phyloP scores from a whole-genome alignment of 306 rosid genomes.

The Trifolium dubium region DNA sequence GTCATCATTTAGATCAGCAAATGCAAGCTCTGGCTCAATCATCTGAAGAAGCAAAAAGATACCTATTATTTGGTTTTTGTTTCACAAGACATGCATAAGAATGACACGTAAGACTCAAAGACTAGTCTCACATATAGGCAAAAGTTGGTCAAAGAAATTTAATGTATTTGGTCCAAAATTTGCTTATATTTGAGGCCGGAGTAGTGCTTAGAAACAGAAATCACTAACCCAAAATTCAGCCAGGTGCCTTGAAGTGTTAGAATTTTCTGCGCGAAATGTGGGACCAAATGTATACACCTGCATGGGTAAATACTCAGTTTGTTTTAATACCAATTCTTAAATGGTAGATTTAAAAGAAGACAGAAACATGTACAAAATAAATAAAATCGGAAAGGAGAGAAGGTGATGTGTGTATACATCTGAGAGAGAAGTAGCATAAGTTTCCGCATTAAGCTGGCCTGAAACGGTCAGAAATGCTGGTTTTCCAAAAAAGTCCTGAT shows the following conservation, averaged over 20 bases:
- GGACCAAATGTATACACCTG: slow-evolving; percentile 99
- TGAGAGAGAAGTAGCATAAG: slow-evolving; percentile 96
- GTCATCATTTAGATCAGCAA: slow-evolving; percentile 95
- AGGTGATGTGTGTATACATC: slow-evolving; percentile 63
- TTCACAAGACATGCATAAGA: slow-evolving; percentile 23
- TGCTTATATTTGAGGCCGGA: too few relatives aligned
- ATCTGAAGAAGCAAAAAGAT: slow-evolving; percentile 57
- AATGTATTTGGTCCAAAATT: too few relatives aligned
- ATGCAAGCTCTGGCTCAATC: slow-evolving; percentile 98
- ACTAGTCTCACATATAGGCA: not conserved
- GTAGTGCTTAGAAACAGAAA: slow-evolving; percentile 33
- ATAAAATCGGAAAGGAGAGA: not conserved
- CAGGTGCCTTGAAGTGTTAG: slow-evolving; percentile 93
- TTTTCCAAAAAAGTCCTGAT: slow-evolving; percentile 90
- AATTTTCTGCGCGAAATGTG: slow-evolving; percentile 95
- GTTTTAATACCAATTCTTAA: slow-evolving; percentile 35
- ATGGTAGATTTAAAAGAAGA: slow-evolving; percentile 34
- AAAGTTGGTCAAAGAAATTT: too few relatives aligned
- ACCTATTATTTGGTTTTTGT: slow-evolving; percentile 12
- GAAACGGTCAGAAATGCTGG: slow-evolving; percentile 97
- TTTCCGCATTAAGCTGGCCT: slow-evolving; percentile 96
- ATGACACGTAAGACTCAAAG: slow-evolving; percentile 18
- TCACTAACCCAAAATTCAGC: slow-evolving; percentile 94
- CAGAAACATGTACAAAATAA: not conserved
- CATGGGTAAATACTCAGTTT: slow-evolving; percentile 25